Base-by-base conservation (phyloP, 2,329 filamentous ascomycete genomes). In the Clonostachys sp. region DNA sequence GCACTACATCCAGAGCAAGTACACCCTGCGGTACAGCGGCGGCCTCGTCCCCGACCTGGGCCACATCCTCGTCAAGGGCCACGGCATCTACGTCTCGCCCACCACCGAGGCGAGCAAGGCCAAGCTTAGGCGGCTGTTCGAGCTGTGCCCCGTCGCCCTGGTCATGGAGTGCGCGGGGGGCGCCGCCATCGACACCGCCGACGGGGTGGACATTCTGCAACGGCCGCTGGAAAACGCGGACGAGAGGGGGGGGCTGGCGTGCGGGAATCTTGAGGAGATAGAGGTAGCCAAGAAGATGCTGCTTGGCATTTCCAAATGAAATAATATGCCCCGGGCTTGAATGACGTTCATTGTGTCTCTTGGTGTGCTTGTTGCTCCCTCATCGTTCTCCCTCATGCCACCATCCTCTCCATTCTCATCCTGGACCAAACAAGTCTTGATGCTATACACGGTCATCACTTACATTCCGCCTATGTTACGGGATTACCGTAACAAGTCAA, bases 41-140 rank as follows among this genome's bases (percentile, higher is more conserved):
- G 81, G 81, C 0, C 60, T 85, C 5, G 81, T 85, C 4, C 81
- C 81, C 0, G 81, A 85, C 47, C 63, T 84, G 0, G 74, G 77
- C 12, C 81, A 84, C 49, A 71, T 74, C 5, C 62, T 85, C 8
- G 73, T 77, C 50, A 84, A 84, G 60, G 78, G 80, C 0, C 80
- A 84, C 46, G 81, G 81, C 2, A 59, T 85, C 1, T 85, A 84
- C 54, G 56, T 83, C 3, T 80, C 74, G 2, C 81, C 81, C 0
- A 78, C 81, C 6, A 78, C 78, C 2, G 57, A 51, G 1, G 57
- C 57, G 10, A 79, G 73, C 54, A 67, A 66, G 52, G 77, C 81
- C 1, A 85, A 85, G 67, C 60, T 85, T 50, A 66, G 81, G 34
- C 63, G 75, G 7, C 60, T 84, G 30, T 85, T 80, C 49, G 81